A percentile compares a stretch with the other conserved stretches of the same genome.
Conservation (phyloP, 1,284 basidiomycete genomes). For the Fistulinella staudtii region DNA sequence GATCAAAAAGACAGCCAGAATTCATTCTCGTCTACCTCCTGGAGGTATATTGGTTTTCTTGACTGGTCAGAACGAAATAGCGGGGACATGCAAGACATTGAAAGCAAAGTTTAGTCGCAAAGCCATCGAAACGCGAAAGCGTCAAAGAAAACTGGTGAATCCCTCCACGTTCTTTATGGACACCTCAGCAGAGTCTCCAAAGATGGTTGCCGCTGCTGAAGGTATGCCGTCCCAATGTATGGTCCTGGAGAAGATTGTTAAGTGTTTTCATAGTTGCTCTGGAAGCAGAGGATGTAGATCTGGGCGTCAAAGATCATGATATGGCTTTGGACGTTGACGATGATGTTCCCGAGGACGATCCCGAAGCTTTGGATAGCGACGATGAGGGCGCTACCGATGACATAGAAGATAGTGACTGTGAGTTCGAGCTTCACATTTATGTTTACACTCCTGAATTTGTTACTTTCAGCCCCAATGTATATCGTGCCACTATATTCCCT, state of each 20-base stretch:
- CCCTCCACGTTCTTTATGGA: conserved; percentile 30
- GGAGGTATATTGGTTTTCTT: conserved; percentile 97
- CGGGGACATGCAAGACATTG: conserved; percentile 80
- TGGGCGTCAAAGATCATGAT: conserved; percentile 47
- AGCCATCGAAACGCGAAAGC: conserved; percentile 53
- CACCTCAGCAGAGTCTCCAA: conserved; percentile 7
- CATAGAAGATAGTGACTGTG: conserved; percentile 60
- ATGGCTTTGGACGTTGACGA: conserved; percentile 60
- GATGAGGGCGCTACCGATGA: conserved; percentile 57
- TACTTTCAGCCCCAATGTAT: conserved; percentile 67
- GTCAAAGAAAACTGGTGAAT: conserved; percentile 34
- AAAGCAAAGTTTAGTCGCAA: conserved; percentile 74
- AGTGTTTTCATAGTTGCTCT: conserved; percentile 42
- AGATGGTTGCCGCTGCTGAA: conserved; percentile 20
- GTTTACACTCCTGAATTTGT: conserved; percentile 1
- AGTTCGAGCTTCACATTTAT: conserved; percentile 18
- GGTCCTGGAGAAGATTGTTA: neutral
- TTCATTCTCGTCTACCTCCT: conserved; percentile 87
- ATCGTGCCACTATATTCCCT: conserved; percentile 96
- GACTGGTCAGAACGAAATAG: conserved; percentile 98
- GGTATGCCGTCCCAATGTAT: conserved; percentile 15
- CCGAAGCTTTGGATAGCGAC: conserved; percentile 46
- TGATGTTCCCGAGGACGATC: conserved; percentile 44
- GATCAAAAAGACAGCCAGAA: conserved; percentile 87
- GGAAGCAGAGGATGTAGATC: conserved; percentile 81